Evolutionary conservation across 106 monocot genomes (phyloP).

Genomic region (Dioscorea dumetorum): DNA sequence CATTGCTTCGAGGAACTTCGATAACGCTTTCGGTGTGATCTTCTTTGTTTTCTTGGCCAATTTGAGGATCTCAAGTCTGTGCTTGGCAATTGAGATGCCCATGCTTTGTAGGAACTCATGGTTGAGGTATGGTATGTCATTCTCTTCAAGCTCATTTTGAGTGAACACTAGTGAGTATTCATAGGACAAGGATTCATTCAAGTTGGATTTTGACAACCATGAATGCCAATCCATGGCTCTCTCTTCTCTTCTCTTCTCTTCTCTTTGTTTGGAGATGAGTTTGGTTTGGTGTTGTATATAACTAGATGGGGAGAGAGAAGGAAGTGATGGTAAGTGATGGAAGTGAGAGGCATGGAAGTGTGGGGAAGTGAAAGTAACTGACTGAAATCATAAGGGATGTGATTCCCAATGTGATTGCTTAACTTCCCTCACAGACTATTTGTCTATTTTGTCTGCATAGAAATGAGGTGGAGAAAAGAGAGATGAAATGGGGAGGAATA

Average conservation of each 20-base stretch:
- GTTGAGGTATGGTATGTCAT: conserved; percentile 15
- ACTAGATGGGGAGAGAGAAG: too few species aligned
- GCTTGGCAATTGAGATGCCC: conserved; percentile 28
- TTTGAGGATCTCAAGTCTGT: conserved; percentile 21
- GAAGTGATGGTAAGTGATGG: too few species aligned
- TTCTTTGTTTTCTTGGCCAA: conserved; percentile 12
- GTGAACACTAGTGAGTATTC: conserved; percentile 10
- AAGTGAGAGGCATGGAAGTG: too few species aligned
- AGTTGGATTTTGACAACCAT: conserved; percentile 9
- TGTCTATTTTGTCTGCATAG: too few species aligned
- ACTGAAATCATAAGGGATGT: too few species aligned
- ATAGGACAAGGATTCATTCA: conserved; percentile 4
- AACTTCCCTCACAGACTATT: too few species aligned
- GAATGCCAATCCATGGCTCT: conserved; percentile 17
- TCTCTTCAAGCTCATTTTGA: conserved; percentile 17
- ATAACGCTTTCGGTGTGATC: neutral
- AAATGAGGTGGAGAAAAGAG: too few species aligned
- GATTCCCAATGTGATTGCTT: too few species aligned
- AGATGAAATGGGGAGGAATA: too few species aligned
- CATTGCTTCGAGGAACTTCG: neutral
- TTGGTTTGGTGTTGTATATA: too few species aligned
- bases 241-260: neutral
- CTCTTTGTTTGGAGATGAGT: too few species aligned
- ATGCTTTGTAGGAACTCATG: conserved; percentile 25
- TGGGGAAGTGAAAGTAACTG: too few species aligned